These are phyloP conservation scores for Phascolomyces articulosus DNA, from an alignment of 371 early-diverging fungal species.

Conservation along the genomic window DNA sequence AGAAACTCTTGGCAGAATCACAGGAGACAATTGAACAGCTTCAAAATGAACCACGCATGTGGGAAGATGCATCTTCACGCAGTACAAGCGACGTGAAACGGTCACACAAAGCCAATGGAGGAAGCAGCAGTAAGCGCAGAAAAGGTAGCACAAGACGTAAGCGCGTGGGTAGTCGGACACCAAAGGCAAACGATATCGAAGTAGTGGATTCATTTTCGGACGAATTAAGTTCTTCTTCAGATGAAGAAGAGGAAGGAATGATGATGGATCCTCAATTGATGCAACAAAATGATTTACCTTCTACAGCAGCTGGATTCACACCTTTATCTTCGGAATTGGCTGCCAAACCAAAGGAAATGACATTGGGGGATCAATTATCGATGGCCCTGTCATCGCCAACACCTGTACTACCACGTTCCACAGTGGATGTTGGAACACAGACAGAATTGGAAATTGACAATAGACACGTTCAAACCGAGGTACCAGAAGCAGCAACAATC, in stretches of 20 bases:
- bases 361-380: background rate
- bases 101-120: background rate
- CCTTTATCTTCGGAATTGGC: constrained; percentile 19
- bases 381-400: constrained; percentile 6
- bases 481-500: background rate
- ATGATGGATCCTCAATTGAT: background rate
- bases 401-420: background rate
- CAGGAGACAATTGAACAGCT: constrained; percentile 68
- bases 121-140: background rate
- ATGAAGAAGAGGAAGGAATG: constrained; percentile 8
- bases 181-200: constrained; percentile 2
- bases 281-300: background rate
- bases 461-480: background rate
- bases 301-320: constrained; percentile 15
- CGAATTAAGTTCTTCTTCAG: background rate
- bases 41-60: constrained; percentile 43
- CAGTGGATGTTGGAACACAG: constrained; percentile 12
- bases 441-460: constrained; percentile 5
- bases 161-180: constrained; percentile 4
- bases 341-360: background rate
- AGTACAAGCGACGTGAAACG: background rate
- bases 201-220: background rate
- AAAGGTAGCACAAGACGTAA: constrained; percentile 10
- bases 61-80: constrained; percentile 17
- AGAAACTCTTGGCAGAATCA: constrained; percentile 64